phyloP scores from a whole-genome alignment of 108 stramenopile genomes.

The Schizochytrium sp. region DNA sequence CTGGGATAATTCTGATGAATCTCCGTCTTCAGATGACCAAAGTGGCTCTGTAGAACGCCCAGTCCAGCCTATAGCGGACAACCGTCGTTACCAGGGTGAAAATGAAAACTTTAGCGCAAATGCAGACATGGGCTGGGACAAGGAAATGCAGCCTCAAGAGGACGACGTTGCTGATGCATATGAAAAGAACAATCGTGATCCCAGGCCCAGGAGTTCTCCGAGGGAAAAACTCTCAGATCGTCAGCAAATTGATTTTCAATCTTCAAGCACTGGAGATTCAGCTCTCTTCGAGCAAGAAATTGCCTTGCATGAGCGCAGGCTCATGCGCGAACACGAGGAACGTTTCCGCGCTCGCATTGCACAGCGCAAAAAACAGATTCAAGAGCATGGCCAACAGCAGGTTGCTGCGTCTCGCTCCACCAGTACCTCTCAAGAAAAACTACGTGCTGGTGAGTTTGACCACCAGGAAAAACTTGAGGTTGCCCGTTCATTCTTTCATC shows the following conservation, averaged over 20 bases:
- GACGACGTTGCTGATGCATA: no score
- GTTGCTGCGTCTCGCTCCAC: not conserved
- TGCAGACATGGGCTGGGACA: no score
- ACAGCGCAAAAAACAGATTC: not conserved
- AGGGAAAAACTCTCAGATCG: no score
- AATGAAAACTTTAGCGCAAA: no score
- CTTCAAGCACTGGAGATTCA: not conserved
- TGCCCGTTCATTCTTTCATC: constrained; percentile 20
- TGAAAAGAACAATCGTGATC: no score
- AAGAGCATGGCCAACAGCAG: not conserved
- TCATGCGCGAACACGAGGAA: not conserved
- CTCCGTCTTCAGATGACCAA: no score
- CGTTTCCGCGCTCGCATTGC: not conserved
- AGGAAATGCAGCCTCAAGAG: no score
- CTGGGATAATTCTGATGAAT: no score
- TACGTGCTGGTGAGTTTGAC: not conserved
- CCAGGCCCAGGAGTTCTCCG: no score
- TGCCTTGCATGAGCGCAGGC: constrained; percentile 25
- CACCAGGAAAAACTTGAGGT: constrained; percentile 37
- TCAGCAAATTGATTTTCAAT: not conserved
- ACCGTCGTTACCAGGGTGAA: no score
- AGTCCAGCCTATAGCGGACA: no score
- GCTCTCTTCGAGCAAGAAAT: not conserved
- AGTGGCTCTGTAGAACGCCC: no score
- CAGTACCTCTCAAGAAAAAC: not conserved